Evolutionary conservation across 169 alveolate genomes (phyloP), one percentile per base, ranked within the genome.

Genomic region (Eimeria zaria): DNA sequence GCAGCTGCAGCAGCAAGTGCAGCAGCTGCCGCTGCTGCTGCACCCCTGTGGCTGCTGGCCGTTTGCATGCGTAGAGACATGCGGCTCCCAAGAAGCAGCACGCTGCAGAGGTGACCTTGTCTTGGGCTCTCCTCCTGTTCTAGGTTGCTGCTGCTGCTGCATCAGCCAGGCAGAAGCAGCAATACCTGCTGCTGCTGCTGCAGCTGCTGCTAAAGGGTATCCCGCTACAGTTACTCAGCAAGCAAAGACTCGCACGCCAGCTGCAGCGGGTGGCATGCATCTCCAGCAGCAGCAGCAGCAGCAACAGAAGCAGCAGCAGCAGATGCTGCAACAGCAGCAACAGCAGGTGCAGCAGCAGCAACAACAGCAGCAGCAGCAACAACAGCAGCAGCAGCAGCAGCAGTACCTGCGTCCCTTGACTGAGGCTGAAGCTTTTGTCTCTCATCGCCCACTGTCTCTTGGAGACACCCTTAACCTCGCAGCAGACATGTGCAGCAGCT

Each of bases 41-140:
- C 91, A 53, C 74, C 76, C 39, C 14, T 83, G 91, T 39, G 62
- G 74, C 74, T 83, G 91, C 30, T 83, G 91, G 91, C 91, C 91
- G 0, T 83, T 83, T 55, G 91, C 91, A 12, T 83, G 91, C 53
- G 91, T 41, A 0, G 91, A 83, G 30, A 55, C 76, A 14, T 83
- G 91, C 30, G 91, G 91, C 41, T 20, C 58, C 7, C 58, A 51
- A 11, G 91, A 83, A 83, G 91, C 91, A 48, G 48, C 76, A 33
- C 71, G 91, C 16, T 83, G 91, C 74, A 48, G 91, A 55, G 91
- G 91, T 7, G 91, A 83, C 58, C 4, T 83, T 4, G 39, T 48
- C 8, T 30, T 83, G 3, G 91, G 91, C 36, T 39, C 91, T 30
- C 91, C 71, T 33, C 91, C 91, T 33, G 53, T 60, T n/a, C 58